These are phyloP conservation scores for Serendipita sp. DNA, from an alignment of 768 basidiomycete genomes.

Conservation along the genomic window DNA sequence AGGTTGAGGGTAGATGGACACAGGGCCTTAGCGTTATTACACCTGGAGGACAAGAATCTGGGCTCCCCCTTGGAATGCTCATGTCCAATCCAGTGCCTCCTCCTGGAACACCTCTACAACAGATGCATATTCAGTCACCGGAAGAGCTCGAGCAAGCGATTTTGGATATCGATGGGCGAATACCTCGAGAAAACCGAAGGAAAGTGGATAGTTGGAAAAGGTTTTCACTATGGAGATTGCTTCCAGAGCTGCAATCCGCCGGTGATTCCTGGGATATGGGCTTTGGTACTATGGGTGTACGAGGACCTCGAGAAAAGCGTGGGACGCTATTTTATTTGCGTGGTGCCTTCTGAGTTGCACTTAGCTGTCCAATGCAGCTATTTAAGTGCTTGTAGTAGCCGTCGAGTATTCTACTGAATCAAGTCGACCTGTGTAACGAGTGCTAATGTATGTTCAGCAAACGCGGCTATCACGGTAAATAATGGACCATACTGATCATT, in stretches of 20 bases:
- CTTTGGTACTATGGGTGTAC: neutral
- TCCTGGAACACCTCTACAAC: conserved; percentile 16
- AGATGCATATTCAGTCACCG: conserved; percentile 28
- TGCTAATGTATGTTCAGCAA: too few species aligned
- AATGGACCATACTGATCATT: too few species aligned
- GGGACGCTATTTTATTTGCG: conserved; percentile 37
- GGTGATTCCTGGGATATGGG: conserved; percentile 11
- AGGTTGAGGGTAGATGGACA: conserved; percentile 35
- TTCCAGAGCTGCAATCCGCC: conserved; percentile 17
- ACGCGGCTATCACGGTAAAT: too few species aligned
- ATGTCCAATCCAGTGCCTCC: conserved; percentile 14
- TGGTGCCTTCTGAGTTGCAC: conserved; percentile 19
- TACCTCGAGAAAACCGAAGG: conserved; percentile 26
- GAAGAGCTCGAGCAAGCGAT: conserved; percentile 35
- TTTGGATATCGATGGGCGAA: conserved; percentile 35
- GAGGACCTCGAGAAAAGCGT: conserved; percentile 23
- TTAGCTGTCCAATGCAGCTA: too few species aligned
- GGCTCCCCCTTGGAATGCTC: conserved; percentile 24
- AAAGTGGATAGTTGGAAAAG: conserved; percentile 44
- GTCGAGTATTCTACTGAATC: too few species aligned
- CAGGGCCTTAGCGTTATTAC: conserved; percentile 29
- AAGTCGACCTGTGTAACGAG: too few species aligned
- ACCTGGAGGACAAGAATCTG: conserved; percentile 21
- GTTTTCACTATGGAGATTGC: conserved; percentile 39
- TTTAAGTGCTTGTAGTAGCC: too few species aligned